Evolutionary conservation across 495 filamentous ascomycete genomes (phyloP), one percentile per base, ranked within the genome.

Genomic region (Penicillium robsamsonii): DNA sequence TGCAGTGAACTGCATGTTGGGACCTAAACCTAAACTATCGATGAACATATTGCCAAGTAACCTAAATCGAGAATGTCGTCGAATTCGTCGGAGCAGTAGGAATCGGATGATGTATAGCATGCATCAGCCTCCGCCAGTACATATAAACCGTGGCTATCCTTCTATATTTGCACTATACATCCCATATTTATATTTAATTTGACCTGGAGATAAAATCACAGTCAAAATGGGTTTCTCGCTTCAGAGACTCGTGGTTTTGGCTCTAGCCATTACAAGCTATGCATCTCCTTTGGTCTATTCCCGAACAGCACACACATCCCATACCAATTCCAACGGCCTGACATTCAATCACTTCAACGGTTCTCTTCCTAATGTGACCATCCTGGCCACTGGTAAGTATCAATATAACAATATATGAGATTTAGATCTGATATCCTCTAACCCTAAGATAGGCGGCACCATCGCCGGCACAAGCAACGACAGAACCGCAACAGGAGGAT

Each of bases 311-410:
- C 63, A 62, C 50, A 64, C 62, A 17, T 61, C 57, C 38, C 69
- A 63, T 52, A 70, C 68, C 59, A 73, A 69, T 45, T 55, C 64
- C 49, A 70, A 73, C 50, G 68, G 68, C 20, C 55, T 70, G 22
- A 71, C 63, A 40, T 70, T 70, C 53, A 75, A 71, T 10, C 68
- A 75, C 15, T 72, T 71, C 65, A 77, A 79, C 42, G 55, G 70
- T 29, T 68, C 66, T 43, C 70, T 81, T 0, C 78, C 76, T 7
- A 81, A 79, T 57, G 70, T 81, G 22, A 79, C 77, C 29, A 75
- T 81, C 51, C 75, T 78, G 53, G 75, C 78, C 5, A 80, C 78
- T 0, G 78, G 73, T 64, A 51, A 3, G 33, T 30, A 7, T 13
- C 22, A 20, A 10, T 47, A 25, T 1, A 22, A 22, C 22, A 22